These are phyloP conservation scores for Capsicum baccatum DNA, from an alignment of 257 asterid species.

Conservation along the genomic window DNA sequence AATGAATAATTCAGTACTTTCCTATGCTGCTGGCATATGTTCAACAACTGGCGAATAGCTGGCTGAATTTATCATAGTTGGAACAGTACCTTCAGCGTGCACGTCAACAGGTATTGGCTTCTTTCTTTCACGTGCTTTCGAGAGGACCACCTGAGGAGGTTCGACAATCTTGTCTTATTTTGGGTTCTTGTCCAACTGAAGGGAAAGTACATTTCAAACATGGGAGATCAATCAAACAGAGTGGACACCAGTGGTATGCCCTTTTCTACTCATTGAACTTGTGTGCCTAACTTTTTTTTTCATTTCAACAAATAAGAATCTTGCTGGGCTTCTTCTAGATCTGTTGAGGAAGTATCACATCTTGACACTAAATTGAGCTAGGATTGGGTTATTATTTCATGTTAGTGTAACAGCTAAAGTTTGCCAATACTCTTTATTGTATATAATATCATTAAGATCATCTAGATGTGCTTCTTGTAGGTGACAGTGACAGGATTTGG, in stretches of 20 bases:
- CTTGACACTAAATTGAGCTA: background rate
- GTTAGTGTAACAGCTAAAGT: background rate
- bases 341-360: background rate
- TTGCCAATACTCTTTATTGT: background rate
- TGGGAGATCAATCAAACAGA: too few species aligned
- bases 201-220: too few species aligned
- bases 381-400: background rate
- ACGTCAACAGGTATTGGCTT: slow-evolving; percentile 61
- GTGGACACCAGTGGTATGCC: too few species aligned
- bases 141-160: too few species aligned
- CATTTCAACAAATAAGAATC: too few species aligned
- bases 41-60: slow-evolving; percentile 93
- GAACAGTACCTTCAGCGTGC: slow-evolving; percentile 95
- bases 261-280: too few species aligned
- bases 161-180: too few species aligned
- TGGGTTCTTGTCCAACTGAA: too few species aligned
- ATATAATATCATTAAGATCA: background rate
- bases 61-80: slow-evolving; percentile 81
- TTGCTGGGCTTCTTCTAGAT: background rate
- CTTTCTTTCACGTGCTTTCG: background rate
- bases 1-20: slow-evolving; percentile 23
- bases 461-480: too few species aligned
- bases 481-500: background rate
- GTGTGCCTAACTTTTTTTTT: too few species aligned
- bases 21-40: slow-evolving; percentile 72